Evolutionary conservation across 108 stramenopile genomes (phyloP).

Genomic region (Fistulifera solaris): DNA sequence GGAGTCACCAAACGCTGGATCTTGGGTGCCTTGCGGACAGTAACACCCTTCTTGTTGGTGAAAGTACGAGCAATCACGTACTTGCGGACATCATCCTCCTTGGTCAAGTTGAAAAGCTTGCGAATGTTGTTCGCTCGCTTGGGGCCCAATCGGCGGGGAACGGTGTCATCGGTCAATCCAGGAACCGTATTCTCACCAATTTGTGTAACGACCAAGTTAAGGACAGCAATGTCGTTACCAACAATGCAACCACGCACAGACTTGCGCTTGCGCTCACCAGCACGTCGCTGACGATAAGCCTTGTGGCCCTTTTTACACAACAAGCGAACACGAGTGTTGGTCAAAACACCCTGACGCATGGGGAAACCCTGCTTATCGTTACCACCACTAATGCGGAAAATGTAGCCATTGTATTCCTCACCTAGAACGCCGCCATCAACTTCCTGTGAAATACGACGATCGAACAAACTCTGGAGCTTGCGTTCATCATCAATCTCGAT

Average conservation of each 20-base stretch:
- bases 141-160: slow-evolving; percentile 97
- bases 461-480: slow-evolving; percentile 96
- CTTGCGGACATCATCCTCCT: slow-evolving; percentile 99
- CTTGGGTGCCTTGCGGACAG: slow-evolving; percentile 91
- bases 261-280: slow-evolving; percentile 99
- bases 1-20: slow-evolving; percentile 99
- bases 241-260: slow-evolving; percentile 99
- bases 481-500: slow-evolving; percentile 99
- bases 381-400: slow-evolving; percentile 97
- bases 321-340: slow-evolving; percentile 95
- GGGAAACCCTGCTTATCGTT: slow-evolving; percentile 99
- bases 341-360: slow-evolving; percentile 99
- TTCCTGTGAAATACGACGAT: slow-evolving; percentile 98
- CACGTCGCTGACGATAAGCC: slow-evolving; percentile 87
- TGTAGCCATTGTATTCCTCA: slow-evolving; percentile 97
- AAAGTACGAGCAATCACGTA: slow-evolving; percentile 94
- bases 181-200: slow-evolving; percentile 86
- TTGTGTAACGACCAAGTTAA: slow-evolving; percentile 97
- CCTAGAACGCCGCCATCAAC: slow-evolving; percentile 93
- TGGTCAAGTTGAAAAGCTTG: slow-evolving; percentile 98
- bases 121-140: slow-evolving; percentile 99
- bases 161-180: slow-evolving; percentile 88
- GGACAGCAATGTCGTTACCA: slow-evolving; percentile 95
- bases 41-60: slow-evolving; percentile 95
- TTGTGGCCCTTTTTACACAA: slow-evolving; percentile 90